Percentiles rank a stretch among this genome's conserved stretches.
phyloP scores from a whole-genome alignment of 768 basidiomycete genomes.

The Tephrocybe sp. region DNA sequence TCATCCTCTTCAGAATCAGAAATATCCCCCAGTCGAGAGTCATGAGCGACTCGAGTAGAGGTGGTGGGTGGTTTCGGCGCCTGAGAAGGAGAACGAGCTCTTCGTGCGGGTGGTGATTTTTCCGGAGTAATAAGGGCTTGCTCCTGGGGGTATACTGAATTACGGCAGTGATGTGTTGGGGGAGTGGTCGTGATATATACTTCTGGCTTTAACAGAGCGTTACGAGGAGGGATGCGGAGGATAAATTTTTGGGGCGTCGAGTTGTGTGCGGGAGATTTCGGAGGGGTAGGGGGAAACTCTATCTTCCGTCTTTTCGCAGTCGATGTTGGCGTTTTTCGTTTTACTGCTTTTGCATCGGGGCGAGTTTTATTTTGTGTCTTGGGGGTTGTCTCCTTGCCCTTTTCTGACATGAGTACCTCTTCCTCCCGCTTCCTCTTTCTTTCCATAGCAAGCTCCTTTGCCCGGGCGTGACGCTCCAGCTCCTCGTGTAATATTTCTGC shows the following conservation, averaged over 20 bases:
- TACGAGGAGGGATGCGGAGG: slow-evolving; percentile 18
- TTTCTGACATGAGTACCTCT: slow-evolving; percentile 26
- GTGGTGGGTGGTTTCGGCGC: background rate
- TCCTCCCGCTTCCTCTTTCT: slow-evolving; percentile 57
- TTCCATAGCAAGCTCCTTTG: slow-evolving; percentile 54
- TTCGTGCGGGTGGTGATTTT: slow-evolving; percentile 15
- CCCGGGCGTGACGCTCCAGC: slow-evolving; percentile 50
- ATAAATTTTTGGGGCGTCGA: slow-evolving; percentile 3
- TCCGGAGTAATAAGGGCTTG: slow-evolving; percentile 17
- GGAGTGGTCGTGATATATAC: slow-evolving; percentile 14
- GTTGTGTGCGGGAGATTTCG: slow-evolving; percentile 13
- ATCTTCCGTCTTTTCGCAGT: slow-evolving; percentile 20
- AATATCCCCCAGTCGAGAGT: background rate
- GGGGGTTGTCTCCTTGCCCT: background rate
- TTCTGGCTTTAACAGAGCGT: slow-evolving; percentile 10
- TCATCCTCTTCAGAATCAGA: slow-evolving; percentile 14
- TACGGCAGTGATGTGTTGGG: slow-evolving; percentile 2
- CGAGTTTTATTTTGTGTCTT: slow-evolving; percentile 1
- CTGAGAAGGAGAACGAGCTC: background rate
- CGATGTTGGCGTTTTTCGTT: slow-evolving; percentile 11
- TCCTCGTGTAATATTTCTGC: slow-evolving; percentile 58
- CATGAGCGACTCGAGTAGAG: background rate
- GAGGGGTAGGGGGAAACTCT: slow-evolving; percentile 15
- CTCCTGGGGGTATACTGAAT: background rate
- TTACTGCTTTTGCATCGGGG: slow-evolving; percentile 4